These are phyloP conservation scores for Takakia lepidozioides DNA, from an alignment of 225 moss, liverwort and hornwort species.

Conservation along the genomic window DNA sequence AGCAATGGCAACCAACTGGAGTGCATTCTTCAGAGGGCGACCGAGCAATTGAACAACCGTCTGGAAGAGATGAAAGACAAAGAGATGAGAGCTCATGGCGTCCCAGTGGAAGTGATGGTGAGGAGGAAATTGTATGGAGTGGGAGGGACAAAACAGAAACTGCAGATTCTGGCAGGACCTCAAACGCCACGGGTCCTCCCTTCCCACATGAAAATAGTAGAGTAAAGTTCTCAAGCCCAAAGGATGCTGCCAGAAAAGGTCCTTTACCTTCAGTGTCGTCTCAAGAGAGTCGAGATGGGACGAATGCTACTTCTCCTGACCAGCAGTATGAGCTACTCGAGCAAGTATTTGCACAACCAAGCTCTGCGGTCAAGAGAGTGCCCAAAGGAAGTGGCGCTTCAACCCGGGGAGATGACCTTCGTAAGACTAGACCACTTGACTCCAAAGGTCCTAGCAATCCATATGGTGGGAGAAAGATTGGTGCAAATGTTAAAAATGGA, in stretches of 20 bases:
- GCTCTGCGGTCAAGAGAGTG: no score
- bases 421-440: no score
- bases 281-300: no score
- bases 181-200: conserved; percentile 33
- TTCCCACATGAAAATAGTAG: conserved; percentile 25
- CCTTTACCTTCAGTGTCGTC: background rate
- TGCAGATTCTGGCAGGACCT: conserved; percentile 20
- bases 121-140: conserved; percentile 61
- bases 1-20: conserved; percentile 36
- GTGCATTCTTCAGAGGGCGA: conserved; percentile 22
- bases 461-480: no score
- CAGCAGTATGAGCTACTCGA: no score
- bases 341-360: no score
- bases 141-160: conserved; percentile 45
- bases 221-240: conserved; percentile 21
- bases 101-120: conserved; percentile 33
- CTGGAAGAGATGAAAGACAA: conserved; percentile 13
- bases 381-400: no score
- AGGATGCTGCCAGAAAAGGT: conserved; percentile 18
- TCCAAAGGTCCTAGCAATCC: no score
- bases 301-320: no score
- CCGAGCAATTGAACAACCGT: conserved; percentile 23
- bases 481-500: no score
- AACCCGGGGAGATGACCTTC: no score
- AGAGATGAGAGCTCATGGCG: conserved; percentile 42